These are phyloP conservation scores for Lathyrus tuberosus DNA, from an alignment of 306 rosid species.

Conservation along the genomic window DNA sequence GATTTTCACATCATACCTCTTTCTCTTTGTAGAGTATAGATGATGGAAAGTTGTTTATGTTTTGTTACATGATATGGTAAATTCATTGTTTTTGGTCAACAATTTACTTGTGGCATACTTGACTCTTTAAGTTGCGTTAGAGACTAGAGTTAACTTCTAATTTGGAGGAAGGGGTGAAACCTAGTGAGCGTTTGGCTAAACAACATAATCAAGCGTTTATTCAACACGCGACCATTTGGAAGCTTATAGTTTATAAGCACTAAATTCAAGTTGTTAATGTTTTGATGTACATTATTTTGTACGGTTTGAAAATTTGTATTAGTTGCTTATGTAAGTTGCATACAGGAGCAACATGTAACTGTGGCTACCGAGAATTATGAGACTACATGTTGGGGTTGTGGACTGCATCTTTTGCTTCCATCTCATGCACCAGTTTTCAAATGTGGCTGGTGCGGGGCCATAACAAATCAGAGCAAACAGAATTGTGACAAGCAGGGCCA, in stretches of 20 bases:
- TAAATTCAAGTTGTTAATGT: background rate
- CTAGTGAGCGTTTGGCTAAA: slow-evolving; percentile 1
- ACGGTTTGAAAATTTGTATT: slow-evolving; percentile 50
- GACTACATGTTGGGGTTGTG: slow-evolving; percentile 94
- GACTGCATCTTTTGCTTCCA: slow-evolving; percentile 72
- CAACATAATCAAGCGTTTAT: background rate
- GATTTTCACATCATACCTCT: background rate
- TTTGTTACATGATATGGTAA: background rate
- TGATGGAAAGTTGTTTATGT: slow-evolving; percentile 8
- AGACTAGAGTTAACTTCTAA: slow-evolving; percentile 17
- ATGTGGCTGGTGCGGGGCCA: slow-evolving; percentile 99
- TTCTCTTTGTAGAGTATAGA: slow-evolving; percentile 11
- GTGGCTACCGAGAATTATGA: slow-evolving; percentile 51
- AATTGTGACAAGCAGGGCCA: slow-evolving; percentile 52
- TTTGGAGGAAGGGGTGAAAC: slow-evolving; percentile 1
- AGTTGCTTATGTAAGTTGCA: slow-evolving; percentile 57
- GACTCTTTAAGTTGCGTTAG: background rate
- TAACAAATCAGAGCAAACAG: slow-evolving; percentile 60
- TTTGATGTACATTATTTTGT: slow-evolving; percentile 10
- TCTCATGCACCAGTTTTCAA: slow-evolving; percentile 64
- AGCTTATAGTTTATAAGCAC: slow-evolving; percentile 7
- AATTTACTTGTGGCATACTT: background rate
- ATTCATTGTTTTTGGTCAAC: background rate
- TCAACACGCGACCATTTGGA: background rate
- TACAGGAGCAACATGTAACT: slow-evolving; percentile 66